Evolutionary conservation across 208 protist species (phyloP), one percentile per base, ranked within the genome.

Genomic region (Histomonas meleagridis): DNA sequence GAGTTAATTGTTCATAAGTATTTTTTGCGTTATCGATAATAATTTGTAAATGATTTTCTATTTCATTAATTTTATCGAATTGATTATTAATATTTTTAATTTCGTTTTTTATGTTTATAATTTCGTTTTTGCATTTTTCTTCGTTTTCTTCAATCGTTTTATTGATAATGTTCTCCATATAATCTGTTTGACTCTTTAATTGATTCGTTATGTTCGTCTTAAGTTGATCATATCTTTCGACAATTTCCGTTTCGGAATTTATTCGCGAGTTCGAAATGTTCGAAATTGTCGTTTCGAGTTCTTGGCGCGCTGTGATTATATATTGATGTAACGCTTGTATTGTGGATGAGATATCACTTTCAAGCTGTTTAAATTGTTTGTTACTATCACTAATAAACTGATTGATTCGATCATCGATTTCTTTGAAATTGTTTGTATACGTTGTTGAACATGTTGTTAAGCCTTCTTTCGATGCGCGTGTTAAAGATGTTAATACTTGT

Each of bases 171-270:
- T 86, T 43, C 28, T 57, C 46, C 76, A 86, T 86, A 51, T 48
- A 23, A 38, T 86, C 76, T 38, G 46, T 7, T 49, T 86, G 76
- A 9, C 55, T 40, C 26, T 86, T 43, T 55, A 86, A 55, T 55
- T 86, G 76, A 9, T 86, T 16, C 18, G 76, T 46, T 86, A 86
- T 57, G 18, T 48, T 53, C 7, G 76, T 43, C 18, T 86, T 86
- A 0, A 86, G 16, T 57, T 86, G 40, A 86, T 86, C 76, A 38
- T 86, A 86, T 51, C 76, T 12, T n/a, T 40, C 76, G 12, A 86
- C 76, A 16, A 86, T 86, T n/a, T 86, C 76, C 26, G 43, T 43
- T 55, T 86, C 76, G n/a, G 46, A 26, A n/a, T 86, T 86, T 18
- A 86, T 28, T n/a, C 76, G 4, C 7, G 76, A 7, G 4, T 43